Conservation (phyloP, 23 red algal genomes). For the Cyanidium caldarium region DNA sequence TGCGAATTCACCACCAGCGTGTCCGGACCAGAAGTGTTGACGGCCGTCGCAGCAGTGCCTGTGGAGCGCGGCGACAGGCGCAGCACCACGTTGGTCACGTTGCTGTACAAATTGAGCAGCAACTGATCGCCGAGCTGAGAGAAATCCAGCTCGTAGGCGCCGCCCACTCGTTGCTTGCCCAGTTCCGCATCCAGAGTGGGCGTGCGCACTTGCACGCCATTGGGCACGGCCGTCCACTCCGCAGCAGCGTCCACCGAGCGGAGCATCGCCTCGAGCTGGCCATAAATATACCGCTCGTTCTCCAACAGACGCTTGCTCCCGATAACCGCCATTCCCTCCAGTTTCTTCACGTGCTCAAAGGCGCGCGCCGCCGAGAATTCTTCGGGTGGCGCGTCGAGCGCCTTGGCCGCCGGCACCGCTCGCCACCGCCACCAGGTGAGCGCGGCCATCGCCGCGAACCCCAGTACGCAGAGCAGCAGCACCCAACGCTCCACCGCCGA, state of each 20-base stretch:
- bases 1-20: constrained; percentile 68
- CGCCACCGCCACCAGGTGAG: too few relatives aligned
- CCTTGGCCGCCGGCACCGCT: too few relatives aligned
- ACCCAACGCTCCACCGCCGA: too few relatives aligned
- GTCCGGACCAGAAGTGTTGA: constrained; percentile 6
- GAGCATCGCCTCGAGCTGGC: background rate
- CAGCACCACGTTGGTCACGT: constrained; percentile 11
- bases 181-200: background rate
- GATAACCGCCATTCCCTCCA: background rate
- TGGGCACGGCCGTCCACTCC: background rate
- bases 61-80: constrained; percentile 26
- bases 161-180: background rate
- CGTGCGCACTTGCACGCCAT: background rate
- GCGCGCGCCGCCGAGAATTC: background rate
- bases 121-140: background rate
- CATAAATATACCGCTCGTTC: background rate
- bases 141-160: background rate
- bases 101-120: constrained; percentile 8
- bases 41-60: background rate
- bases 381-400: too few relatives aligned
- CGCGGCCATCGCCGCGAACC: too few relatives aligned
- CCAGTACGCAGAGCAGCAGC: too few relatives aligned
- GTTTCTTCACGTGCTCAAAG: background rate
- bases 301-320: background rate
- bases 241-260: background rate